These are phyloP conservation scores for Apiotrichum akiyoshidainum DNA, from an alignment of 1,284 basidiomycete species.

Conservation along the genomic window DNA sequence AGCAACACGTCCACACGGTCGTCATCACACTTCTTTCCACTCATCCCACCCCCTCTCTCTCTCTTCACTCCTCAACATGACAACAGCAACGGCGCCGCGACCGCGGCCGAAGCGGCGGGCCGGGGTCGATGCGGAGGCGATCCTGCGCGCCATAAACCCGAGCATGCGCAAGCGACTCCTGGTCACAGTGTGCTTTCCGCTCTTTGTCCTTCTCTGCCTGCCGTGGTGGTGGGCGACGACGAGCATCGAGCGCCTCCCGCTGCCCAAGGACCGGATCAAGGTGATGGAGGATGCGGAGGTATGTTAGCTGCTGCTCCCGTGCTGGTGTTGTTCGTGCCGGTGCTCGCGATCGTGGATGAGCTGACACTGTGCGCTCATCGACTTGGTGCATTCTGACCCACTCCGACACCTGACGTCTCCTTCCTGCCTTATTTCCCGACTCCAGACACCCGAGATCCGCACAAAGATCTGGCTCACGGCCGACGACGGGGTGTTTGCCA, in stretches of 20 bases:
- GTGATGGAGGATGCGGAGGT: constrained; percentile 33
- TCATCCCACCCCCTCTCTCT: neutral
- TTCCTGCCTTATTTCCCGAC: neutral
- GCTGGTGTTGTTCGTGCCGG: too few relatives aligned
- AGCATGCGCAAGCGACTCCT: constrained; percentile 23
- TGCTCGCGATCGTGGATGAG: neutral
- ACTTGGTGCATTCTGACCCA: too few relatives aligned
- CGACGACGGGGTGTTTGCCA: constrained; percentile 31
- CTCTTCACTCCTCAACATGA: neutral
- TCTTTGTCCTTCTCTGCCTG: constrained; percentile 65
- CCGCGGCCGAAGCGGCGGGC: neutral
- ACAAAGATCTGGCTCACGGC: constrained; percentile 39
- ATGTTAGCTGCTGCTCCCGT: neutral
- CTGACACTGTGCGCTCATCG: too few relatives aligned
- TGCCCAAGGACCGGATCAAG: constrained; percentile 65
- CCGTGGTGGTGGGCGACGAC: constrained; percentile 89
- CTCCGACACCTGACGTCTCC: neutral
- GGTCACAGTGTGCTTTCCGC: constrained; percentile 66
- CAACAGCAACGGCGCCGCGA: neutral
- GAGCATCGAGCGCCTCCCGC: constrained; percentile 70
- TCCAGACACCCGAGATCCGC: constrained; percentile 21
- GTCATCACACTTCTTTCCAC: neutral
- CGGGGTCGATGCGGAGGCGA: neutral
- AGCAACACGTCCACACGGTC: neutral
- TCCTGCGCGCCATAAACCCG: constrained; percentile 26